Base-by-base conservation (phyloP, 2,329 filamentous ascomycete species). In the Xylariaceae sp. region DNA sequence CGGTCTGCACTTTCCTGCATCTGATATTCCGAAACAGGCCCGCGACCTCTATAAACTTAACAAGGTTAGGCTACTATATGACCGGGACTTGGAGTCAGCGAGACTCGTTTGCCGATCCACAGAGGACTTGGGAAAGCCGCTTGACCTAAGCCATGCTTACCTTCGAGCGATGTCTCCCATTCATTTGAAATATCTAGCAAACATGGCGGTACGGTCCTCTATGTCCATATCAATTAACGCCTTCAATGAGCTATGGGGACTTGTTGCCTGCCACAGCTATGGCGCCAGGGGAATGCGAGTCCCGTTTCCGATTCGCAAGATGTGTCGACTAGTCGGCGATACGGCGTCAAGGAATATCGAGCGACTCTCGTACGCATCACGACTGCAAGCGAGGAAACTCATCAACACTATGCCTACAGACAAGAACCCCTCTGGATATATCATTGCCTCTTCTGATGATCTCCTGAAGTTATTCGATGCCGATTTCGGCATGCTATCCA, bases 161-260 rank as follows among this genome's bases (percentile, higher is more conserved):
- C 81, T 96, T 1, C 85, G 92, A 51, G 91, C 93, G 60, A 96
- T 96, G 85, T 96, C 91, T 1, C 91, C 92, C 0, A 93, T 96
- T 42, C 91, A 95, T 68, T 73, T 96, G 52, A 96, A 96, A 68
- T 96, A 96, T 65, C 79, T 96, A 2, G 82, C 77, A 5, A 92
- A 96, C 69, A 96, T 96, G 92, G 88, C 87, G 7, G 91, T 96
- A 0, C 86, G 91, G n/a, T 91, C 91, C 0, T 96, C 91, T 61
- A 96, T 96, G 91, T 96, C 91, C 0, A 92, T 96, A 58, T 96
- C 91, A 1, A 90, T 96, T 67, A 95, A 91, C 61, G 90, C 90
- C 0, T 95, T 96, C 65, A 81, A 84, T 63, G 89, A 96, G 65
- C 75, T 96, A 0, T 96, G 92, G 93, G 93, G 92, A 0, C 76